A percentile compares a stretch with the other conserved stretches of the same genome.
Conservation (phyloP, 331 rosid genomes). For the Malus hybrid region DNA sequence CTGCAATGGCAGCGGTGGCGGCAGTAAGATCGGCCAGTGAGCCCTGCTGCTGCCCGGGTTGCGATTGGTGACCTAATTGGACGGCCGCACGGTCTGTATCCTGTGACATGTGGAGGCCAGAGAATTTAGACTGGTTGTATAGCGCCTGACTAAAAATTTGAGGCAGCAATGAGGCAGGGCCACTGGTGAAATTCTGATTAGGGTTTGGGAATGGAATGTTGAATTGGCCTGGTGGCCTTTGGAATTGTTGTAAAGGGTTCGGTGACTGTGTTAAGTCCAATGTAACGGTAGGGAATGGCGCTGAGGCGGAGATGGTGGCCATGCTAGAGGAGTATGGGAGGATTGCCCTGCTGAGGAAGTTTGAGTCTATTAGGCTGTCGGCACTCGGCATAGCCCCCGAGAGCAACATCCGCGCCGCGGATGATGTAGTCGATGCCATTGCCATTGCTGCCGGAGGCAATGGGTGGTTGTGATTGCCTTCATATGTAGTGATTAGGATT, state of each 20-base stretch:
- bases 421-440: slow-evolving; percentile 80
- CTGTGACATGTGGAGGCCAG: slow-evolving; percentile 50
- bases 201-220: slow-evolving; percentile 36
- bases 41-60: slow-evolving; percentile 20
- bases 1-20: slow-evolving; percentile 47
- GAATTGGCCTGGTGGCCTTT: slow-evolving; percentile 31
- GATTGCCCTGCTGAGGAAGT: slow-evolving; percentile 57
- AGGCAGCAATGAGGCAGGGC: slow-evolving; percentile 37
- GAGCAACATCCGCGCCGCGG: slow-evolving; percentile 74
- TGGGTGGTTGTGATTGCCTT: slow-evolving; percentile 90
- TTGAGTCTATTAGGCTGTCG: slow-evolving; percentile 57
- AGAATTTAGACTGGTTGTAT: slow-evolving; percentile 50
- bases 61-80: background rate
- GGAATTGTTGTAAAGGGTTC: slow-evolving; percentile 44
- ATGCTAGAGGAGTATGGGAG: slow-evolving; percentile 67
- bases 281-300: slow-evolving; percentile 87
- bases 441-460: slow-evolving; percentile 86
- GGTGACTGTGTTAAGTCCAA: slow-evolving; percentile 67
- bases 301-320: slow-evolving; percentile 81
- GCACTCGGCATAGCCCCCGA: slow-evolving; percentile 84
- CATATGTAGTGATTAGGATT: slow-evolving; percentile 74
- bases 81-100: slow-evolving; percentile 18
- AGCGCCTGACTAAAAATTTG: slow-evolving; percentile 50
- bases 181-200: slow-evolving; percentile 9
- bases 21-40: slow-evolving; percentile 41